Percentiles rank a stretch among this genome's conserved stretches.
Conservation (phyloP, 257 asterid genomes). For the Scutellaria minor region DNA sequence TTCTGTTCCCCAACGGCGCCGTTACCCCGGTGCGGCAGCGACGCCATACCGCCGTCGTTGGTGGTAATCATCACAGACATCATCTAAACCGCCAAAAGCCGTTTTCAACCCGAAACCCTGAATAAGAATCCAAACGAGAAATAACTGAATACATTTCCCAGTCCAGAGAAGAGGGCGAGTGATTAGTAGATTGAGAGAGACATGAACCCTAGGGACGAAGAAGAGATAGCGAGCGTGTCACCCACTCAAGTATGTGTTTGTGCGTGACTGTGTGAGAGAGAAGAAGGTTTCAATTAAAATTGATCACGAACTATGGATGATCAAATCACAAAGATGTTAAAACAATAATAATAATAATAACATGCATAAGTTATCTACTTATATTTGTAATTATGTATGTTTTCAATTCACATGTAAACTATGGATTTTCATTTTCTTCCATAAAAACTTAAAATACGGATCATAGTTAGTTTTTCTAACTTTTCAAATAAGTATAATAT, state of each 20-base stretch:
- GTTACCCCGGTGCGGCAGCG: constrained; percentile 24
- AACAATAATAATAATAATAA: too few species aligned
- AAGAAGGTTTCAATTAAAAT: background rate
- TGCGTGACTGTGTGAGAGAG: background rate
- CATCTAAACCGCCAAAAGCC: constrained; percentile 33
- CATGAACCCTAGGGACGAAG: constrained; percentile 39
- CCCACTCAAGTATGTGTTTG: constrained; percentile 9
- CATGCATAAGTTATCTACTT: too few species aligned
- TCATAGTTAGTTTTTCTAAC: too few species aligned
- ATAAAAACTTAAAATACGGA: too few species aligned
- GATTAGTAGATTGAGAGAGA: background rate
- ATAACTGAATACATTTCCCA: constrained; percentile 22
- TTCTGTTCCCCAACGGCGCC: constrained; percentile 14
- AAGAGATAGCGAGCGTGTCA: constrained; percentile 21
- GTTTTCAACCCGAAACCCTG: constrained; percentile 8
- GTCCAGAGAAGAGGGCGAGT: constrained; percentile 19
- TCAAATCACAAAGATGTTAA: too few species aligned
- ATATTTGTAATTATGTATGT: too few species aligned
- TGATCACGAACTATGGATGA: too few species aligned
- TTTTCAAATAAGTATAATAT: too few species aligned
- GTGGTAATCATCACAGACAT: constrained; percentile 28
- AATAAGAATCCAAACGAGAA: background rate
- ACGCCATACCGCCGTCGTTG: constrained; percentile 32
- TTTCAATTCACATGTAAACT: too few species aligned
- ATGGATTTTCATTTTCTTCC: too few species aligned